These are phyloP conservation scores for Paracoccidioides lutzii DNA, from an alignment of 2,329 filamentous ascomycete genomes.

Conservation along the genomic window DNA sequence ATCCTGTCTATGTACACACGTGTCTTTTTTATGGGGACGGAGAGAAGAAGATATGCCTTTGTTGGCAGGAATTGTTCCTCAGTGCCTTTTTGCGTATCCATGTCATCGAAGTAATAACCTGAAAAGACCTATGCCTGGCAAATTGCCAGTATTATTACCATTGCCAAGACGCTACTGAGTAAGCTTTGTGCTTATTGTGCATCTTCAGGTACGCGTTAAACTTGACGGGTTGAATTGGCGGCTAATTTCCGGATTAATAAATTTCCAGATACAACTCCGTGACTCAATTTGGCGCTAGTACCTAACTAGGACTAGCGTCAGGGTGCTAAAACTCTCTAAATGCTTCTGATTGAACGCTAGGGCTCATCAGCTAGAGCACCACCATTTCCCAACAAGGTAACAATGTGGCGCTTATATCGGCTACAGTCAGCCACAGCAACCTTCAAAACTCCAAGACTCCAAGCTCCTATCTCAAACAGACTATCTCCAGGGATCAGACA, in stretches of 20 bases:
- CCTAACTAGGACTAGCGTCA: neutral
- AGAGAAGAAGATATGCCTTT: no score
- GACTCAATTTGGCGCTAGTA: neutral
- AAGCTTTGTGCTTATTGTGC: no score
- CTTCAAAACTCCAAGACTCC: neutral
- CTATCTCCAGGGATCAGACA: neutral
- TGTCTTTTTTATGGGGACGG: no score
- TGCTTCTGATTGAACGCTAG: neutral
- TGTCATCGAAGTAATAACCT: no score
- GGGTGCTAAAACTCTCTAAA: neutral
- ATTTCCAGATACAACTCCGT: neutral
- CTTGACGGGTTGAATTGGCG: no score
- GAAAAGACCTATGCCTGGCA: no score
- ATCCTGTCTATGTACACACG: no score
- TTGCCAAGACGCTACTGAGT: no score
- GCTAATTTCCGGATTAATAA: neutral
- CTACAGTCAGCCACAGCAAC: neutral
- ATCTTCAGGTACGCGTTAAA: no score
- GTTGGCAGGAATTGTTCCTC: no score
- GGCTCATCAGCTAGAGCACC: neutral
- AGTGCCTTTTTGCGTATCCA: no score
- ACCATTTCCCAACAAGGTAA: neutral
- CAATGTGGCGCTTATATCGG: neutral
- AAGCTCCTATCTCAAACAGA: slow-evolving; percentile 2
- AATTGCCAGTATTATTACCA: no score